Base-by-base conservation (phyloP, 306 rosid species). In the Medicago ruthenica region DNA sequence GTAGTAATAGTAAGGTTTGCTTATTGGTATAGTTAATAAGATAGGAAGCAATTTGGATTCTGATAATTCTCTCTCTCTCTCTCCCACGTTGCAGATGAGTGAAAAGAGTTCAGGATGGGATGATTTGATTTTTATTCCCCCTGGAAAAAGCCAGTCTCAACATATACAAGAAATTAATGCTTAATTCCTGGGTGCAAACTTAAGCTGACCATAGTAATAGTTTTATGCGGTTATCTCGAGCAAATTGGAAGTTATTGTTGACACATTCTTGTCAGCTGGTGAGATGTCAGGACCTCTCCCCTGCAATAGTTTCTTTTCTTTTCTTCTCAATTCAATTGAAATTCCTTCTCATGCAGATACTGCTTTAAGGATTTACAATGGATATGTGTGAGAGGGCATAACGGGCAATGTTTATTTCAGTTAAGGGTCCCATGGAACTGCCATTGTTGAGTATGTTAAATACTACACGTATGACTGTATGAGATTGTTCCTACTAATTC, bases 61-160 rank as follows among this genome's bases (percentile, higher is more conserved):
- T 83, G 70, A 81, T 22, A 62, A 70, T 67, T 77, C 59, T 78
- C 71, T 53, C 54, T 34, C 54, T 34, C 73, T 40, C n/a, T 67
- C 45, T 39, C 39, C 69, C 67, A 37, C 50, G 71, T 76, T 80
- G 84, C 93, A 92, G 99, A 76, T 68, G 75, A 92, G 93, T 77
- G 93, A 95, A 59, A 88, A 75, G 75, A 87, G 75, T 68, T 85
- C 89, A 12, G 99, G 97, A 39, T 95, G 99, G 99, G 99, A 95
- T 69, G 99, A 92, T 88, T 79, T 95, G 81, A 88, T 95, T 79
- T 95, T 95, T 79, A 86, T 95, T 85, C 99, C 97, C 22, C 97
- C 97, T 1, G 97, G 97, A 18, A 92, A 95, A 85, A 86, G 96
- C 85, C 90, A 69, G 79, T 85, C 91, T 59, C 96, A 95, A 79